Conservation (phyloP, 140 eudicot genomes). For the Erigeron philadelphicus region DNA sequence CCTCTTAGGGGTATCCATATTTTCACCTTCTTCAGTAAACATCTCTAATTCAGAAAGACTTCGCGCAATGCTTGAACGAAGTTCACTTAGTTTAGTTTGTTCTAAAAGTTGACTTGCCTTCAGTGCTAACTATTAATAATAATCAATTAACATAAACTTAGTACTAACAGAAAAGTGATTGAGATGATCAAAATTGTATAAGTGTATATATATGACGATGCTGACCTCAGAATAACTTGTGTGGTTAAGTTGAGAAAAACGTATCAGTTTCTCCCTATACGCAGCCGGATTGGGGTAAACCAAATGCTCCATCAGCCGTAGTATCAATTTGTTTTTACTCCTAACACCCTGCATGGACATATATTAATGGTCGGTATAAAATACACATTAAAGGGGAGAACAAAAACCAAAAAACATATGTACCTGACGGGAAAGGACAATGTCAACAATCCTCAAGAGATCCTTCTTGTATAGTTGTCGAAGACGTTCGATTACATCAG, state of each 20-base stretch:
- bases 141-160: slow-evolving; percentile 1
- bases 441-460: slow-evolving; percentile 84
- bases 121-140: slow-evolving; percentile 58
- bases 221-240: slow-evolving; percentile 84
- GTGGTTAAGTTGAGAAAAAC: slow-evolving; percentile 85
- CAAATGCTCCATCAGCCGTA: slow-evolving; percentile 85
- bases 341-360: slow-evolving; percentile 62
- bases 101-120: slow-evolving; percentile 94
- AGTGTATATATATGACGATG: slow-evolving; percentile 17
- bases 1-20: slow-evolving; percentile 90
- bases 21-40: slow-evolving; percentile 99
- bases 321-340: slow-evolving; percentile 85
- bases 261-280: slow-evolving; percentile 78
- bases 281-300: slow-evolving; percentile 99
- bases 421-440: slow-evolving; percentile 99
- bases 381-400: background rate
- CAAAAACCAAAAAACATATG: background rate
- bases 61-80: slow-evolving; percentile 90
- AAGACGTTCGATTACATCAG: slow-evolving; percentile 97
- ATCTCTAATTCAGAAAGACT: slow-evolving; percentile 94
- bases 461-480: slow-evolving; percentile 91
- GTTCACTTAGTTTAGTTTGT: slow-evolving; percentile 93
- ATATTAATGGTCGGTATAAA: background rate
- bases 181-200: background rate
- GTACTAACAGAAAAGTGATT: background rate